A percentile compares a stretch with the other conserved stretches of the same genome.
Conservation (phyloP, 2,329 filamentous ascomycete genomes). For the Claviceps spartinae region DNA sequence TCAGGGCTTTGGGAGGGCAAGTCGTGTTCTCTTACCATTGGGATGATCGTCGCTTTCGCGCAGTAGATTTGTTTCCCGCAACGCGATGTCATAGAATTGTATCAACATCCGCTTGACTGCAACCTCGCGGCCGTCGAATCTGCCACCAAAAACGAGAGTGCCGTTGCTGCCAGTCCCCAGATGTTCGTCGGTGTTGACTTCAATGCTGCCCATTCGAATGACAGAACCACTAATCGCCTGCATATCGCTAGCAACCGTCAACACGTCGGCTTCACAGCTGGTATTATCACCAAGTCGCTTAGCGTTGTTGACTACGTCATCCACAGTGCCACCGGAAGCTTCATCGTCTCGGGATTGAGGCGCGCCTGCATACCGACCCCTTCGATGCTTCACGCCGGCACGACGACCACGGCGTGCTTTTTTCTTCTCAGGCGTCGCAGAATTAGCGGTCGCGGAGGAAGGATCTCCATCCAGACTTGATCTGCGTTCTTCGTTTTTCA, state of each 20-base stretch:
- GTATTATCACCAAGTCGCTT: conserved; percentile 42
- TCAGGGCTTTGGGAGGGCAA: not conserved
- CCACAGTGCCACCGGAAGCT: conserved; percentile 32
- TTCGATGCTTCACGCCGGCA: conserved; percentile 55
- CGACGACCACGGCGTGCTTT: conserved; percentile 59
- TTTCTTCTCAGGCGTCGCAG: conserved; percentile 35
- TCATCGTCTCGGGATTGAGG: conserved; percentile 38
- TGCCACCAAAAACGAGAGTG: conserved; percentile 92
- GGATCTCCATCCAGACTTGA: not conserved
- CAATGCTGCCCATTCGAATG: conserved; percentile 48
- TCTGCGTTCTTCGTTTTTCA: not conserved
- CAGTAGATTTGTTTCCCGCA: conserved; percentile 80
- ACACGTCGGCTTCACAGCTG: conserved; percentile 47
- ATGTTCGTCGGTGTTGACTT: conserved; percentile 49
- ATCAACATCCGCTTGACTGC: conserved; percentile 95
- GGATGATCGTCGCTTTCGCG: conserved; percentile 91
- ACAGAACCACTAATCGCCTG: conserved; percentile 45
- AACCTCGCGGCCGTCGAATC: conserved; percentile 82
- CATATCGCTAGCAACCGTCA: conserved; percentile 43
- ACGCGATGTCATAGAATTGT: conserved; percentile 90
- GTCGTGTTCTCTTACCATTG: conserved; percentile 43
- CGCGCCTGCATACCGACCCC: conserved; percentile 38
- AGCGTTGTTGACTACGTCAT: conserved; percentile 47
- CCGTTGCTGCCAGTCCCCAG: conserved; percentile 80
- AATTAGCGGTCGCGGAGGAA: not conserved